Conservation (phyloP, 2,329 filamentous ascomycete genomes). For the Mycosphaerella sp. region DNA sequence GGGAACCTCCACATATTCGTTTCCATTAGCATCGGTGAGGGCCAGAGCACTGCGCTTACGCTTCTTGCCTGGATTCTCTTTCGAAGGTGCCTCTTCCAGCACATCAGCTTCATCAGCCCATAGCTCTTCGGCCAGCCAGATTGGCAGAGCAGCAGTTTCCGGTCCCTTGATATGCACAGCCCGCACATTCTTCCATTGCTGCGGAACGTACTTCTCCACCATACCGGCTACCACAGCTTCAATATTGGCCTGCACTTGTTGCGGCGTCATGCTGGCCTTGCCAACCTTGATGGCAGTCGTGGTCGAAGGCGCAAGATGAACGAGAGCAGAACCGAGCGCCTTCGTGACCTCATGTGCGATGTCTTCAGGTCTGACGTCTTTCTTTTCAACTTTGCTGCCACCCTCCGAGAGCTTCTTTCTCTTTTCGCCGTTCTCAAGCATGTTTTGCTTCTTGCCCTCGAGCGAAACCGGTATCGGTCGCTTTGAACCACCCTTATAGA, state of each 20-base stretch:
- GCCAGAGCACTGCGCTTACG: constrained; percentile 30
- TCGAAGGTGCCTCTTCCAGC: constrained; percentile 46
- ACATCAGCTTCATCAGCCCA: constrained; percentile 77
- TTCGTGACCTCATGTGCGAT: constrained; percentile 77
- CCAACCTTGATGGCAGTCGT: constrained; percentile 78
- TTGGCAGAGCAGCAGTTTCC: constrained; percentile 79
- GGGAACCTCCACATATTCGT: constrained; percentile 28
- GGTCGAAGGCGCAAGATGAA: constrained; percentile 70
- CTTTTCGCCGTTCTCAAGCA: constrained; percentile 50
- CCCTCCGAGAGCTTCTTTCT: constrained; percentile 39
- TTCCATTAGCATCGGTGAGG: constrained; percentile 22
- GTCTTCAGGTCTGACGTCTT: constrained; percentile 54
- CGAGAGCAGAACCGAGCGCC: constrained; percentile 68
- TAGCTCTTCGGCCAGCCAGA: constrained; percentile 88
- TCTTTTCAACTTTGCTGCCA: constrained; percentile 35
- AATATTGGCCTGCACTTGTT: constrained; percentile 76
- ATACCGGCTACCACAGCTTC: constrained; percentile 63
- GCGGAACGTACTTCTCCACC: constrained; percentile 72
- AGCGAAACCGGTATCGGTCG: constrained; percentile 78
- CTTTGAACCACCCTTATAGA: constrained; percentile 79
- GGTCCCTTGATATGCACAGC: constrained; percentile 86
- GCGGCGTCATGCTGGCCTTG: constrained; percentile 63
- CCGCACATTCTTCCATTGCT: constrained; percentile 82
- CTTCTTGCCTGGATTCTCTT: constrained; percentile 32
- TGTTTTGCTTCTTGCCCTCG: constrained; percentile 46